Evolutionary conservation across 2,329 filamentous ascomycete genomes (phyloP).

Genomic region (Botrytis deweyae): DNA sequence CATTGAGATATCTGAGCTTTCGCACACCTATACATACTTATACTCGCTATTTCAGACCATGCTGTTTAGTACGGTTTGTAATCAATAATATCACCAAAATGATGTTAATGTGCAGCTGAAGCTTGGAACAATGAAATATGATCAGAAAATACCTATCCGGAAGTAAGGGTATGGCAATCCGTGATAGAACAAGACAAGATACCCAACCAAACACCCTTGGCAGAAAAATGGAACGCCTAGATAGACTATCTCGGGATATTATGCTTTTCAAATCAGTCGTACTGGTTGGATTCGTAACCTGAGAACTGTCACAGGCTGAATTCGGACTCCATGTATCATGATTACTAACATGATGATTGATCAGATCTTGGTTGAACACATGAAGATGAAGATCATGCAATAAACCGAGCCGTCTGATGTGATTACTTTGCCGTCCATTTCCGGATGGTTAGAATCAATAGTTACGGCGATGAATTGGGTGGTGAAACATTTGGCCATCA

Average conservation of each 20-base stretch:
- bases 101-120: background rate
- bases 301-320: background rate
- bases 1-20: background rate
- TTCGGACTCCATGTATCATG: background rate
- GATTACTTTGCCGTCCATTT: background rate
- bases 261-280: background rate
- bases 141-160: background rate
- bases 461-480: background rate
- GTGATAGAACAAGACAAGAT: background rate
- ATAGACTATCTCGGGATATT: background rate
- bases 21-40: background rate
- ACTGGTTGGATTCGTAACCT: background rate
- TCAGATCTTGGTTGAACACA: background rate
- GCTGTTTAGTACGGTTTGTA: background rate
- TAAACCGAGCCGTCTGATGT: background rate
- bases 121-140: background rate
- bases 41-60: too few relatives aligned
- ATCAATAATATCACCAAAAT: background rate
- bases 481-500: background rate
- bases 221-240: background rate
- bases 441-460: background rate
- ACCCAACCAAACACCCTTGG: too few relatives aligned
- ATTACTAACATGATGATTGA: background rate
- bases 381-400: background rate
- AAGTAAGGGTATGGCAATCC: background rate